Evolutionary conservation across 768 basidiomycete species (phyloP), one percentile per base, ranked within the genome.

Genomic region (Calocybe indica): DNA sequence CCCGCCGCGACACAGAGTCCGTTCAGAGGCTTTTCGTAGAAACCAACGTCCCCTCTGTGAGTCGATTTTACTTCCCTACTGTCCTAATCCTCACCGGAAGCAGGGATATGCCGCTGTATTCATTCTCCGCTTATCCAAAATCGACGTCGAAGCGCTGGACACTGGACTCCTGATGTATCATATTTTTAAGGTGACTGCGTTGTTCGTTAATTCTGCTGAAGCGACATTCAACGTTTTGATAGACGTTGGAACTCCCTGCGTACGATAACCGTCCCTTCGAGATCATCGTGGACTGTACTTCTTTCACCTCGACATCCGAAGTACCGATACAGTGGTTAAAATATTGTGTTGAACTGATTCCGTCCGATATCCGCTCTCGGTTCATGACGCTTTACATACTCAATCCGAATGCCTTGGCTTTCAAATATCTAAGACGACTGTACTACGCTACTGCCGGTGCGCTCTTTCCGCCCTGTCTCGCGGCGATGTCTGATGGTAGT

Each of bases 261-360:
- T 76, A 82, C 60, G 66, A 63, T 37, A 64, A 73, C 39, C 74
- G 74, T 29, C 49, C 59, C 3, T 88, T 84, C 58, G 86, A 91
- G 40, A 67, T 94, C 41, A 77, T 94, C 52, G 59, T 92, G 31
- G 91, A 94, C 55, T 91, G 85, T 64, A 92, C 90, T 33, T 76
- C 75, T 7, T 92, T 92, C 60, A 74, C 80, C 3, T 72, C 83
- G 2, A 74, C 76, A 7, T 88, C 88, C 0, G 88, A 92, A 63
- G 70, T 92, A 6, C 91, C 92, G 0, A 67, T 88, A 7, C 84
- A 87, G 52, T 90, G 86, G 85, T 59, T 92, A 40, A 88, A 85
- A 62, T 85, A 80, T 46, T 83, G 85, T 50, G 76, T 82, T 9
- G 87, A 91, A 59, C 68, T 88, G 13, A 78, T 87, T 46, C 88